phyloP scores from a whole-genome alignment of 257 asterid species.

The Solanum chilense region DNA sequence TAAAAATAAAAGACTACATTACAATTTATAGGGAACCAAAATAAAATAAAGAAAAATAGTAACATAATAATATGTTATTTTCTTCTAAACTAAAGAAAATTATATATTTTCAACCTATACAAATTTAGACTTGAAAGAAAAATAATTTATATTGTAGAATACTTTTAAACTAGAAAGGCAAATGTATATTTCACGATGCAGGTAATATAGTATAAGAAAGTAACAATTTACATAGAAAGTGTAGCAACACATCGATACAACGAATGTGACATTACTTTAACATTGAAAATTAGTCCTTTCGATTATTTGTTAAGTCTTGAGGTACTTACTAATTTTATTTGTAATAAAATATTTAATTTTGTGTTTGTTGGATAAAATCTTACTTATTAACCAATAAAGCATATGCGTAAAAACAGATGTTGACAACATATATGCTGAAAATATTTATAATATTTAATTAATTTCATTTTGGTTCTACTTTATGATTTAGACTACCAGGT shows the following conservation, averaged over 20 bases:
- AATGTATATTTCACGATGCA: too few relatives aligned
- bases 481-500: background rate
- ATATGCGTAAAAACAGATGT: background rate
- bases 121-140: background rate
- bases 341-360: too few relatives aligned
- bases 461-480: background rate
- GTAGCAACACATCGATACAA: too few relatives aligned
- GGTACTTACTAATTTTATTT: too few relatives aligned
- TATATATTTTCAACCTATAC: background rate
- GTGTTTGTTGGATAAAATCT: background rate
- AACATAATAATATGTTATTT: background rate
- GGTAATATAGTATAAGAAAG: too few relatives aligned
- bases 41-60: background rate
- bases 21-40: background rate
- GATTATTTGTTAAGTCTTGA: too few relatives aligned
- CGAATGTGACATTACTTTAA: too few relatives aligned
- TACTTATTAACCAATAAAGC: background rate
- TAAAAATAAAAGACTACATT: background rate
- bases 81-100: background rate
- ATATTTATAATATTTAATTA: background rate
- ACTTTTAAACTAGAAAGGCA: background rate
- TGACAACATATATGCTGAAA: background rate
- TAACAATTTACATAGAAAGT: too few relatives aligned
- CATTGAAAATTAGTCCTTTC: too few relatives aligned
- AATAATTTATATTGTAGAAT: background rate